phyloP scores from a whole-genome alignment of 495 filamentous ascomycete genomes.

The Evernia prunastri region DNA sequence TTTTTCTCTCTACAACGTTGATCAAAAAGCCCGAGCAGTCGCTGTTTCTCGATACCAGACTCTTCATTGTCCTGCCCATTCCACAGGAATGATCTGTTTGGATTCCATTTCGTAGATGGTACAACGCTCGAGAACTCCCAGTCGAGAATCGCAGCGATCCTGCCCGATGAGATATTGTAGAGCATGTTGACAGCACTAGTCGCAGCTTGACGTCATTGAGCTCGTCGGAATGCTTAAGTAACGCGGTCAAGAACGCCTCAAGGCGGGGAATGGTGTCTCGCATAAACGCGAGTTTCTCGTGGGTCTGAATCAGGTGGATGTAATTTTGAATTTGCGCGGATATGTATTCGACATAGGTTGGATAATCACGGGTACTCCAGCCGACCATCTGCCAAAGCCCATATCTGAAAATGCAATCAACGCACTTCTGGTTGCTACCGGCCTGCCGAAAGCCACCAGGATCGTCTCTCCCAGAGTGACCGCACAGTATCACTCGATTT shows the following conservation, averaged over 20 bases:
- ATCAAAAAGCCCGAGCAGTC: not conserved
- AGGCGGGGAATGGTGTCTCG: not conserved
- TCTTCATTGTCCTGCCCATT: conserved; percentile 3
- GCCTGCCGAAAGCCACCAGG: too few relatives aligned
- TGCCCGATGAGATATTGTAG: not conserved
- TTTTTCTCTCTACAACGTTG: not conserved
- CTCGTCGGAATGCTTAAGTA: not conserved
- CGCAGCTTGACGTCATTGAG: conserved; percentile 2
- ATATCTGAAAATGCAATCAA: too few relatives aligned
- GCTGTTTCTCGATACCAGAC: not conserved
- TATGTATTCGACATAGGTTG: not conserved
- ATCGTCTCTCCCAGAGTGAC: too few relatives aligned
- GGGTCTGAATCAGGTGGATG: conserved; percentile 1
- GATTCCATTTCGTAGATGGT: conserved; percentile 6
- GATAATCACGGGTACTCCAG: too few relatives aligned
- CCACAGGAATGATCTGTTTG: not conserved
- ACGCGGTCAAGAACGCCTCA: conserved; percentile 1
- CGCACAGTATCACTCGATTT: too few relatives aligned
- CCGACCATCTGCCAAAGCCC: too few relatives aligned
- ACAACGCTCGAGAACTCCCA: conserved; percentile 4
- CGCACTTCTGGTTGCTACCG: too few relatives aligned
- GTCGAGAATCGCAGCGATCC: conserved; percentile 2
- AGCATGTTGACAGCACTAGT: conserved; percentile 1
- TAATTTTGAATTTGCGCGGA: conserved; percentile 1
- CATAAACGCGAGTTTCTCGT: conserved; percentile 3